Evolutionary conservation across 495 filamentous ascomycete species (phyloP).

Genomic region (Cladorrhinum samala): DNA sequence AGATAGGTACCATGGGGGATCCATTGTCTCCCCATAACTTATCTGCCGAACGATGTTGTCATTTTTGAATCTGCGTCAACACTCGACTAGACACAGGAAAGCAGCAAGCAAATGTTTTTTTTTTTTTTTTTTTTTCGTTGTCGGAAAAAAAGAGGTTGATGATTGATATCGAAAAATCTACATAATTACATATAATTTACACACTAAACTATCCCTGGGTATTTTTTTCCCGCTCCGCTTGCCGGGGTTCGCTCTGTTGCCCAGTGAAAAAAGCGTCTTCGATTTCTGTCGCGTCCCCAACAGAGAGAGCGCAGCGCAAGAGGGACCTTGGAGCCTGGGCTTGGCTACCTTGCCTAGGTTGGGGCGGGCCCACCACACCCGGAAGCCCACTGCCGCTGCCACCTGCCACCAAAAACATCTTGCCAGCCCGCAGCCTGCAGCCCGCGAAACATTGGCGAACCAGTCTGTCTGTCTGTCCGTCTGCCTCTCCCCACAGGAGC

Average conservation of each 20-base stretch:
- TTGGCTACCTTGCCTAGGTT: no score
- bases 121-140: no score
- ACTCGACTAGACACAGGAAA: no score
- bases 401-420: slow-evolving; percentile 14
- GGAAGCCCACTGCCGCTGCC: slow-evolving; percentile 11
- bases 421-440: slow-evolving; percentile 6
- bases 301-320: not conserved
- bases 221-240: not conserved
- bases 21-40: not conserved
- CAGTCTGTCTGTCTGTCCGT: not conserved
- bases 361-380: slow-evolving; percentile 3
- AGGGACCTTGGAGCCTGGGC: not conserved
- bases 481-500: not conserved
- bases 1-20: not conserved
- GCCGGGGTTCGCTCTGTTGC: slow-evolving; percentile 11
- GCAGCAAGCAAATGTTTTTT: no score
- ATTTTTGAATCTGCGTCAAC: not conserved
- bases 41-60: not conserved
- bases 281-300: slow-evolving; percentile 4
- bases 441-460: slow-evolving; percentile 1
- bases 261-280: slow-evolving; percentile 14
- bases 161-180: no score
- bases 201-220: not conserved
- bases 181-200: not conserved
- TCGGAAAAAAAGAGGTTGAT: no score